Evolutionary conservation across 148 eudicot species (phyloP).

Genomic region (Rheum nobile): DNA sequence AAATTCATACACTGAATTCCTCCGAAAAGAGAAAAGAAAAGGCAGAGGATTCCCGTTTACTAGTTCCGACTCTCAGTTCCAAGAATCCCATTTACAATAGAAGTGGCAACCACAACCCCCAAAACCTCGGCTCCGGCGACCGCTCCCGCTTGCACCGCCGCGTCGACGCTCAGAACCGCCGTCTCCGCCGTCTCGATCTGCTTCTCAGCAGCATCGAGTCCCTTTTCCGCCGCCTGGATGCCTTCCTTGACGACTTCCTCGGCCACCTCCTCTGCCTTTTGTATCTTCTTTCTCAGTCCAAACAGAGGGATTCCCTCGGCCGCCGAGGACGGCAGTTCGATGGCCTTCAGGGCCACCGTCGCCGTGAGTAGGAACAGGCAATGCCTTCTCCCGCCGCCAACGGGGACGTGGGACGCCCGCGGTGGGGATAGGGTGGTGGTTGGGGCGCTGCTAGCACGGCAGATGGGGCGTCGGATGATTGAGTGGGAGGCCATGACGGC

Average conservation of each 20-base stretch:
- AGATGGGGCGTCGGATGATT: neutral
- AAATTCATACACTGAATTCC: neutral
- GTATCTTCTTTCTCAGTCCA: slow-evolving; percentile 55
- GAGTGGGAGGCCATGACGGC: neutral
- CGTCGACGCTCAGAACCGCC: too few relatives aligned
- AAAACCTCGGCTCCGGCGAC: slow-evolving; percentile 74
- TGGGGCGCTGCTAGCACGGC: neutral
- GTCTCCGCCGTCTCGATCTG: slow-evolving; percentile 40
- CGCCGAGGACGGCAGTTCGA: slow-evolving; percentile 22
- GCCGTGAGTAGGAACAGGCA: slow-evolving; percentile 41
- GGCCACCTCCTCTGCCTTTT: slow-evolving; percentile 54
- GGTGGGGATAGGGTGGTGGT: neutral
- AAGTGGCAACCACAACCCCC: slow-evolving; percentile 56
- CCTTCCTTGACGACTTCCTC: slow-evolving; percentile 56
- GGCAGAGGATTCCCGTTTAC: neutral
- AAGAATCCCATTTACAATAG: slow-evolving; percentile 71
- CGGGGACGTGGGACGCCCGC: neutral
- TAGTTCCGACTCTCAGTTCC: slow-evolving; percentile 45
- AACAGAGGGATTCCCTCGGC: slow-evolving; percentile 67
- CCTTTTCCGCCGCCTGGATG: slow-evolving; percentile 30
- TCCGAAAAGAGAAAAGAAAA: neutral
- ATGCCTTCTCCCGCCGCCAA: slow-evolving; percentile 31
- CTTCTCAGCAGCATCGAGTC: slow-evolving; percentile 41
- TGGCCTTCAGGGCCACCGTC: slow-evolving; percentile 28
- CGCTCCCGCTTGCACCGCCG: slow-evolving; percentile 48